A percentile compares a stretch with the other conserved stretches of the same genome.
Conservation (phyloP, 352 stramenopile genomes). For the Achlya hypogyna region DNA sequence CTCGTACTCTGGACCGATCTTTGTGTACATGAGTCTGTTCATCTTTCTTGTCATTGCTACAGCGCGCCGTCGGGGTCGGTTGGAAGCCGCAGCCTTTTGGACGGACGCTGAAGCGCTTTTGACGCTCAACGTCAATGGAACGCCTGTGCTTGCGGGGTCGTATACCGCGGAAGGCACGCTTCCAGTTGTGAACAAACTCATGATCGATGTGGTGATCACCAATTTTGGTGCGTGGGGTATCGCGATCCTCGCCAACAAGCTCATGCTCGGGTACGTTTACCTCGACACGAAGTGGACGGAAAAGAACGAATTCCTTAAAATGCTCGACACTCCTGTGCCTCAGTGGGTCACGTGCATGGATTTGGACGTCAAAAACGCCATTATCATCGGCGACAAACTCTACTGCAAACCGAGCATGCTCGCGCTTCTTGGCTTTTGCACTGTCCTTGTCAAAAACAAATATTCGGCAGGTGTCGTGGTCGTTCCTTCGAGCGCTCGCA, state of each 20-base stretch:
- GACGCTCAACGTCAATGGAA: neutral
- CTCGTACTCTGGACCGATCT: neutral
- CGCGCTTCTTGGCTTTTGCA: conserved; percentile 1
- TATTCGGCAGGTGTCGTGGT: neutral
- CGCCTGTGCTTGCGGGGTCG: neutral
- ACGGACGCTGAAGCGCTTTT: neutral
- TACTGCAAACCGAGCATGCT: conserved; percentile 6
- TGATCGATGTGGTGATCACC: neutral
- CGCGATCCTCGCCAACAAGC: neutral
- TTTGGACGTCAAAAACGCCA: neutral
- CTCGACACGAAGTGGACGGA: neutral
- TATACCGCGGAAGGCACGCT: neutral
- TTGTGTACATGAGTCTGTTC: neutral
- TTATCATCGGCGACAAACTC: conserved; percentile 4
- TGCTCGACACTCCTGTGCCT: neutral
- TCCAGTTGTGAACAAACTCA: conserved; percentile 3
- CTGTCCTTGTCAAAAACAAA: neutral
- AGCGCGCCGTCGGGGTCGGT: no score
- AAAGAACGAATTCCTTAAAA: neutral
- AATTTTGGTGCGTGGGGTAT: neutral
- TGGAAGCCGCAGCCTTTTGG: neutral
- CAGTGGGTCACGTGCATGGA: conserved; percentile 11
- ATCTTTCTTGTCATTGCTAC: neutral
- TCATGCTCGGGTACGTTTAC: neutral
- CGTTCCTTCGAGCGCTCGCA: neutral